Evolutionary conservation across 768 basidiomycete species (phyloP), one percentile per base, ranked within the genome.

Genomic region (Lentinula sp.): DNA sequence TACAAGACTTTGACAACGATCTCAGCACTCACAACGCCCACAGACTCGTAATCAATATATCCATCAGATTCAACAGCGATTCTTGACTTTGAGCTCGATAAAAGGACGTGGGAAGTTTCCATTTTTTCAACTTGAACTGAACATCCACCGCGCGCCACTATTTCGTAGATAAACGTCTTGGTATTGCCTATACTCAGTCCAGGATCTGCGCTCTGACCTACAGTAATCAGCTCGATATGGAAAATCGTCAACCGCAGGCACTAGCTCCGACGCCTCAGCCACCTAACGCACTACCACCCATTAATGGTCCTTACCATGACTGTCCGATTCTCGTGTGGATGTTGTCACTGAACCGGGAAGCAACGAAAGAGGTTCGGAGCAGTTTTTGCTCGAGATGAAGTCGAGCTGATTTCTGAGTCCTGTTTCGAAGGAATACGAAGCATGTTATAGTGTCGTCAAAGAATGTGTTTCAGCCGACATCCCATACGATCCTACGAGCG

Each of bases 261-360:
- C 16, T 18, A 48, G 18, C 46, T 9, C n/a, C 46, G 10, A 32
- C 34, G 32, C 23, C 50, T 51, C 50, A 51, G 50, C 50, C 50
- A 34, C 57, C 57, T n/a, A 3, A 37, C 2, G 28, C 31, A 5
- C 21, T 39, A 8, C 37, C 55, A 13, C 23, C 55, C 18, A 37
- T 40, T 40, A 56, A 23, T 49, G 42, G 31, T 11, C 59, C 59
- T 32, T 64, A 23, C 16, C 73, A 61, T 42, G 85, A 86, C 60
- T 85, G 83, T 69, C 86, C 87, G 10, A 84, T 91, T 63, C 79
- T 91, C 31, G 85, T 89, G 23, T 91, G 89, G 89, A 89, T 90
- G 86, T 74, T 91, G 55, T 87, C 86, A 4, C 73, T 89, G 69
- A 90, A 90, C 65, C 78, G 89, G 59, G 87, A 89, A 70, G 84